Evolutionary conservation across 208 protist genomes (phyloP).

Genomic region (Leishmania tarentolae): DNA sequence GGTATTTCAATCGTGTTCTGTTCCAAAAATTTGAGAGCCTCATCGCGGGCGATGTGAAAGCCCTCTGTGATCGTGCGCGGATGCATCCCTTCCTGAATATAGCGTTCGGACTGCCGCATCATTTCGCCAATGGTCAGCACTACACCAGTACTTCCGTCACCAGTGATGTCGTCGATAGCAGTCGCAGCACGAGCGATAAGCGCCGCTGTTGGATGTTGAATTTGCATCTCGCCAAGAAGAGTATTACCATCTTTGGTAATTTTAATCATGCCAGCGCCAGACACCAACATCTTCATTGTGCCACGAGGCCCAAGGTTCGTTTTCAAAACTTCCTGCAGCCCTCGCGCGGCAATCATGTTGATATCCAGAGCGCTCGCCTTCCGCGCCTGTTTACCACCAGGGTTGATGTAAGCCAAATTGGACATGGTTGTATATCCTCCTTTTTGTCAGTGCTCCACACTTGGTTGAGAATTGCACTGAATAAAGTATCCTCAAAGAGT

Average conservation of each 20-base stretch:
- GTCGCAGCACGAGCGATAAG: constrained; percentile 99
- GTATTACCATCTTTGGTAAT: constrained; percentile 99
- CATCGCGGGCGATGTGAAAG: constrained; percentile 96
- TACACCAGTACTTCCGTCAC: constrained; percentile 99
- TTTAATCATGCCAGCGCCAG: constrained; percentile 99
- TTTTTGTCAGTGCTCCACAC: constrained; percentile 1
- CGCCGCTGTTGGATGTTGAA: constrained; percentile 99
- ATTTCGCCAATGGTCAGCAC: constrained; percentile 99
- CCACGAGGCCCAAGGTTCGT: constrained; percentile 99
- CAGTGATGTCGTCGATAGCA: constrained; percentile 99
- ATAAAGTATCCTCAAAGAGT: too few relatives aligned
- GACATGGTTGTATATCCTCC: constrained; percentile 32
- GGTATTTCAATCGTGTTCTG: constrained; percentile 73
- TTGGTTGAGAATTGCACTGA: background rate
- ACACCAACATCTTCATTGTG: constrained; percentile 99
- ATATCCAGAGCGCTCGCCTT: constrained; percentile 95
- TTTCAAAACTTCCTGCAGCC: constrained; percentile 98
- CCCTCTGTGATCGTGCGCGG: constrained; percentile 98
- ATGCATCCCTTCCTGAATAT: constrained; percentile 99
- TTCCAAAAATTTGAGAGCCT: constrained; percentile 93
- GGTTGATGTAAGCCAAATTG: constrained; percentile 92
- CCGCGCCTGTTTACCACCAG: constrained; percentile 79
- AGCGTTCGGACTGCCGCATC: constrained; percentile 98
- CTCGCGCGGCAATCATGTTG: constrained; percentile 98
- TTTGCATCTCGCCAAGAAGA: constrained; percentile 99